Evolutionary conservation across 2,329 filamentous ascomycete genomes (phyloP).

Genomic region (Cyanodermella asteris): DNA sequence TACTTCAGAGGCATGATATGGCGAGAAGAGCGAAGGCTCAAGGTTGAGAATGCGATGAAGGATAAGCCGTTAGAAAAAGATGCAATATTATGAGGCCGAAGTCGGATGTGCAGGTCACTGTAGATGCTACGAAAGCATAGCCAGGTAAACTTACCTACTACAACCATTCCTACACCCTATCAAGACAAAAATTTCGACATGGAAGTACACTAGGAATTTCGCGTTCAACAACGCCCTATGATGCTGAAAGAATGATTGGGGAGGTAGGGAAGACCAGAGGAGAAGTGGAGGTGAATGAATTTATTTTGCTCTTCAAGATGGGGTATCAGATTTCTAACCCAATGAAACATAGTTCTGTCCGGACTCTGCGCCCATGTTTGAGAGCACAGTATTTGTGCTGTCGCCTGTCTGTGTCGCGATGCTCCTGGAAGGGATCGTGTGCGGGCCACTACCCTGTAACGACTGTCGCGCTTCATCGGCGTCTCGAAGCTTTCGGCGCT

Average conservation of each 20-base stretch:
- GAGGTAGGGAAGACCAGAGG: background rate
- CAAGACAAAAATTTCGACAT: too few relatives aligned
- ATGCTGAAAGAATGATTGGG: too few relatives aligned
- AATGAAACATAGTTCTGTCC: background rate
- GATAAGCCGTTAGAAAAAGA: slow-evolving; percentile 1
- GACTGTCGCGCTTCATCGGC: slow-evolving; percentile 4
- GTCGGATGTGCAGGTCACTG: background rate
- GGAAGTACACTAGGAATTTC: too few relatives aligned
- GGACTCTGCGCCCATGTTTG: background rate
- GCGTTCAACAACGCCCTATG: too few relatives aligned
- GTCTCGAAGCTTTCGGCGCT: too few relatives aligned
- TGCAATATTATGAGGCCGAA: slow-evolving; percentile 1
- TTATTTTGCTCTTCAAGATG: too few relatives aligned
- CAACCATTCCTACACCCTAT: background rate
- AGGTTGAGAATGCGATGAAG: slow-evolving; percentile 10
- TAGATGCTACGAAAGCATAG: background rate
- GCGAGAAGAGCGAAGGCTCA: slow-evolving; percentile 19
- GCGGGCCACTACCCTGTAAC: slow-evolving; percentile 1
- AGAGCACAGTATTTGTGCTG: background rate
- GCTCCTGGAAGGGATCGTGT: background rate
- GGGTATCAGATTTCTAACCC: too few relatives aligned
- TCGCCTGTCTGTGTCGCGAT: background rate
- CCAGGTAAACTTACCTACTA: background rate
- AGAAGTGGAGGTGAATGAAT: background rate
- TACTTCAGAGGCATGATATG: slow-evolving; percentile 20